Conservation (phyloP, 495 filamentous ascomycete species). For the Penicillium cinerascens region DNA sequence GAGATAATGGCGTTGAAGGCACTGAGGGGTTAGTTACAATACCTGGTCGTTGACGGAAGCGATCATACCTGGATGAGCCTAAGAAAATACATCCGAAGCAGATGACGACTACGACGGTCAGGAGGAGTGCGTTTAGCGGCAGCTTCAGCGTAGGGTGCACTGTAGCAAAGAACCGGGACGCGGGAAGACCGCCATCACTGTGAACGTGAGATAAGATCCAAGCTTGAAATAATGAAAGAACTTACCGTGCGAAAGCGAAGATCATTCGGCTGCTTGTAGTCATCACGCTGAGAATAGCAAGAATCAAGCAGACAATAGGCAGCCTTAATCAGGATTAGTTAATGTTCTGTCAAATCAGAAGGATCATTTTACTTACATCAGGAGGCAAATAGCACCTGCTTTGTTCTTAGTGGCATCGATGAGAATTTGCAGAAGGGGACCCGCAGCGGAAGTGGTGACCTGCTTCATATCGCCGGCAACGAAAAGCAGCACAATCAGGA, state of each 20-base stretch:
- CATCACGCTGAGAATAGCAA: slow-evolving; percentile 66
- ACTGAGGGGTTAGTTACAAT: slow-evolving; percentile 15
- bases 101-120: slow-evolving; percentile 59
- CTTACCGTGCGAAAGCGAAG: slow-evolving; percentile 60
- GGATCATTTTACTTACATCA: slow-evolving; percentile 53
- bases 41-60: neutral
- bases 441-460: slow-evolving; percentile 55
- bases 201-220: neutral
- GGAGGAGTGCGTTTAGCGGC: slow-evolving; percentile 62
- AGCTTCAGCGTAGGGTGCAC: slow-evolving; percentile 60
- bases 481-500: slow-evolving; percentile 60
- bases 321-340: slow-evolving; percentile 35
- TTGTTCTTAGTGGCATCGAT: slow-evolving; percentile 61
- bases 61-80: slow-evolving; percentile 54
- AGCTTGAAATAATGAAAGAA: neutral
- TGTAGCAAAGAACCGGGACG: slow-evolving; percentile 55
- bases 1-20: slow-evolving; percentile 63
- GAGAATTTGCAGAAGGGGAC: slow-evolving; percentile 66
- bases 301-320: slow-evolving; percentile 64
- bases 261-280: slow-evolving; percentile 72
- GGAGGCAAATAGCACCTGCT: slow-evolving; percentile 60
- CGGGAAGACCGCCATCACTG: slow-evolving; percentile 66
- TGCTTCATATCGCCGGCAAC: slow-evolving; percentile 53
- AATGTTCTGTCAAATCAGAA: neutral
- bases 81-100: slow-evolving; percentile 69